Evolutionary conservation across 768 basidiomycete species (phyloP).

Genomic region (Russula emetica): DNA sequence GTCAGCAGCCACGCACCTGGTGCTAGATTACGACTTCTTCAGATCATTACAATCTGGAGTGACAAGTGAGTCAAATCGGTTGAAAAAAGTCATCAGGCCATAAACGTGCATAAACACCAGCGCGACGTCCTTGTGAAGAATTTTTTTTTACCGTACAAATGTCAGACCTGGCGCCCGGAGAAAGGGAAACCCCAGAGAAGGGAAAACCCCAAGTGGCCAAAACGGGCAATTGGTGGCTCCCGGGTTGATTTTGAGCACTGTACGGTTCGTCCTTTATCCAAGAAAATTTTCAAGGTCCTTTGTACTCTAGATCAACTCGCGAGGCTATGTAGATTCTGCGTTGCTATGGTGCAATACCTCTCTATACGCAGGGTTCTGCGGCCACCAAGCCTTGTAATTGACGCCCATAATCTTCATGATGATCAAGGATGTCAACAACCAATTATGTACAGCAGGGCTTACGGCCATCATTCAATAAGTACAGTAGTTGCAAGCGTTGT

Average conservation of each 20-base stretch:
- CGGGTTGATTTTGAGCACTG: neutral
- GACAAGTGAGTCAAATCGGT: slow-evolving; percentile 14
- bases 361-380: neutral
- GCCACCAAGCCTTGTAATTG: too few species aligned
- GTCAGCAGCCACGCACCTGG: slow-evolving; percentile 1
- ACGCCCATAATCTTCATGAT: neutral
- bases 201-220: neutral
- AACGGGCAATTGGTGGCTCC: slow-evolving; percentile 1
- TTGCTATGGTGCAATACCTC: neutral
- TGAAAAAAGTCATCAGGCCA: neutral
- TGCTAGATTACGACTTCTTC: neutral
- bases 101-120: neutral
- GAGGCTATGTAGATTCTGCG: neutral
- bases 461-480: neutral
- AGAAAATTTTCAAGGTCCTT: neutral
- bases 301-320: neutral
- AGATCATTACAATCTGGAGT: slow-evolving; percentile 5
- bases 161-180: neutral
- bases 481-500: neutral
- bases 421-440: neutral
- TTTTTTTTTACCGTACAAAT: neutral
- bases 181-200: neutral
- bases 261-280: neutral
- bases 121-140: neutral
- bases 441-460: neutral